A percentile compares a stretch with the other conserved stretches of the same genome.
Conservation (phyloP, 352 stramenopile genomes). For the Pythium volutum region DNA sequence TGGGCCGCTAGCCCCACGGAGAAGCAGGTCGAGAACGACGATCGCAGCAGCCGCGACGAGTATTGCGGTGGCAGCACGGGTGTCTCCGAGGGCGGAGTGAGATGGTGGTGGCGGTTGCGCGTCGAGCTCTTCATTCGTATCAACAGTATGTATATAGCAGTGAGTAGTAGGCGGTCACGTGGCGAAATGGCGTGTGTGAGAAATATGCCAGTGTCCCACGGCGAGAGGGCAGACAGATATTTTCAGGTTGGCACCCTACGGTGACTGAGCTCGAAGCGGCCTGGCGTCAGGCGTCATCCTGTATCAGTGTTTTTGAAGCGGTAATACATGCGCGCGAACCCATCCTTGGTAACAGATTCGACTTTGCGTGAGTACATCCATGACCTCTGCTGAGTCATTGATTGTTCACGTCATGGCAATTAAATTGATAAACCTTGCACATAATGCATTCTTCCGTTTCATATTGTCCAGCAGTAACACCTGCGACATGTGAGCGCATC, state of each 20-base stretch:
- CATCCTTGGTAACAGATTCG: too few species aligned
- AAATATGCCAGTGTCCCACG: too few species aligned
- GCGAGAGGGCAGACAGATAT: too few species aligned
- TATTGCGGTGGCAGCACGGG: slow-evolving; percentile 68
- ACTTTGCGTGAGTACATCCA: too few species aligned
- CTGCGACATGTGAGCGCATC: slow-evolving; percentile 20
- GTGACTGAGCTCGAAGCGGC: too few species aligned
- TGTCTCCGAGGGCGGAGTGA: not conserved
- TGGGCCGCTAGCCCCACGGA: slow-evolving; percentile 51
- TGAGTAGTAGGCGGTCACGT: not conserved
- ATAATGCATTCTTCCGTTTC: not conserved
- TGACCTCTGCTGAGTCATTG: not conserved
- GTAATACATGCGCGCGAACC: too few species aligned
- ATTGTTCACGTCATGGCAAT: not conserved
- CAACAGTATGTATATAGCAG: too few species aligned
- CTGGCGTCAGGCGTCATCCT: too few species aligned
- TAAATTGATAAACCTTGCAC: not conserved
- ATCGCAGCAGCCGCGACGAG: slow-evolving; percentile 65
- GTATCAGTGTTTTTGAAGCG: too few species aligned
- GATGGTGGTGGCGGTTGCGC: not conserved
- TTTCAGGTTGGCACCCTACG: too few species aligned
- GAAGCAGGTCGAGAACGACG: slow-evolving; percentile 65
- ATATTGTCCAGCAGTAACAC: too few species aligned
- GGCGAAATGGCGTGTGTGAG: not conserved
- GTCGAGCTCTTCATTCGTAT: not conserved